Evolutionary conservation across 2,329 filamentous ascomycete species (phyloP).

Genomic region (Clonostachys sp.): DNA sequence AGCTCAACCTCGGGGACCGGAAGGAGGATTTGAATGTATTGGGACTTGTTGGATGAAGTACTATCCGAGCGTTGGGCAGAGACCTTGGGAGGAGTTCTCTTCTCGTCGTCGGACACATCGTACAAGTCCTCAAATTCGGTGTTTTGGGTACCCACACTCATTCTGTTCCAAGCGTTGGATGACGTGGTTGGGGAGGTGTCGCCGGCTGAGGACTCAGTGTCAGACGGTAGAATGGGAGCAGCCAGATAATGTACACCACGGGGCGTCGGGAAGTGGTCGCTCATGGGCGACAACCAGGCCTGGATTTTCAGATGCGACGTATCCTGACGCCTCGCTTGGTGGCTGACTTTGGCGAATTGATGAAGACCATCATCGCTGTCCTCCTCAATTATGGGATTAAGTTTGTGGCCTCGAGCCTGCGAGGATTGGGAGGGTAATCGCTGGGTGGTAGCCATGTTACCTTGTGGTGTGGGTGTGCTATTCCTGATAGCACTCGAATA

Average conservation of each 20-base stretch:
- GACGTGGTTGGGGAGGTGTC: constrained; percentile 51
- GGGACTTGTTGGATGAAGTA: constrained; percentile 18
- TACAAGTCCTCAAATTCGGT: constrained; percentile 86
- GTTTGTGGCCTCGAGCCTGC: constrained; percentile 52
- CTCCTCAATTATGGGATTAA: constrained; percentile 66
- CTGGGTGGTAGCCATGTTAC: constrained; percentile 41
- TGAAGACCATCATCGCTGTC: constrained; percentile 32
- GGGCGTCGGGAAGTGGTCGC: constrained; percentile 69
- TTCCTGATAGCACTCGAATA: constrained; percentile 14
- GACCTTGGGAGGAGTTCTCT: constrained; percentile 25
- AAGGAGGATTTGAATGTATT: no score
- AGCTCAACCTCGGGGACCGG: constrained; percentile 23
- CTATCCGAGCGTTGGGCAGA: constrained; percentile 46
- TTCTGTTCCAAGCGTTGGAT: constrained; percentile 59
- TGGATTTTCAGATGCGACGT: constrained; percentile 45
- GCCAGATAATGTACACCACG: constrained; percentile 61
- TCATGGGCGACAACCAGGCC: constrained; percentile 54
- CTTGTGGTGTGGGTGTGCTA: constrained; percentile 17
- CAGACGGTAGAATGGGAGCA: constrained; percentile 57
- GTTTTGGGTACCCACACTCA: constrained; percentile 57
- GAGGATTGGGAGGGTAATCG: constrained; percentile 24
- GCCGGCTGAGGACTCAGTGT: constrained; percentile 49
- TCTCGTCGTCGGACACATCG: constrained; percentile 77
- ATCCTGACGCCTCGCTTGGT: constrained; percentile 17
- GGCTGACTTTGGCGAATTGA: constrained; percentile 4